These are phyloP conservation scores for Geosmithia morbida DNA, from an alignment of 2,329 filamentous ascomycete genomes.

Conservation along the genomic window DNA sequence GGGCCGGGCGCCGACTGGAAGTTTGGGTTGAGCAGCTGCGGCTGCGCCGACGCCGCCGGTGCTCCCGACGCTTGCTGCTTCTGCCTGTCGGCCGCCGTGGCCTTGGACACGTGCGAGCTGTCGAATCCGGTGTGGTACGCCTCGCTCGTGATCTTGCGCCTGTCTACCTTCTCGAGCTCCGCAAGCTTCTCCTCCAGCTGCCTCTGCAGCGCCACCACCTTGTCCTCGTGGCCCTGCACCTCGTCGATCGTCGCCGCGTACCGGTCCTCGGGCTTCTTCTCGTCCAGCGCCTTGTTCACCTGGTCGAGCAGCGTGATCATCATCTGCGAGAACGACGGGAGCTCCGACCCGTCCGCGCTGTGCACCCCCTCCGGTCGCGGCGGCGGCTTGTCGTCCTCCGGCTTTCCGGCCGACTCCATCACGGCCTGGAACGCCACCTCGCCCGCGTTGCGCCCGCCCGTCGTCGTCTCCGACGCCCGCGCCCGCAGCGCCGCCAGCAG, in stretches of 20 bases:
- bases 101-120: slow-evolving; percentile 65
- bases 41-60: slow-evolving; percentile 13
- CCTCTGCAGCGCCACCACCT: slow-evolving; percentile 65
- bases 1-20: slow-evolving; percentile 10
- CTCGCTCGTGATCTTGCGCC: slow-evolving; percentile 87
- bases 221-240: slow-evolving; percentile 59
- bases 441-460: slow-evolving; percentile 51
- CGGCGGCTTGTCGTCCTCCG: slow-evolving; percentile 61
- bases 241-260: slow-evolving; percentile 68
- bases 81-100: slow-evolving; percentile 28
- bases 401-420: slow-evolving; percentile 58
- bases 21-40: slow-evolving; percentile 67
- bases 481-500: slow-evolving; percentile 62
- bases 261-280: slow-evolving; percentile 53
- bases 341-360: slow-evolving; percentile 44
- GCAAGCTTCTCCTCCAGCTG: slow-evolving; percentile 61
- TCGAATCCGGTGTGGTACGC: slow-evolving; percentile 80
- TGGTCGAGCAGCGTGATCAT: slow-evolving; percentile 93
- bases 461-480: slow-evolving; percentile 50
- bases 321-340: slow-evolving; percentile 90
- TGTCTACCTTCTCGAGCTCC: slow-evolving; percentile 73
- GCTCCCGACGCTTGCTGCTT: no score
- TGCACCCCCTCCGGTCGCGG: slow-evolving; percentile 68
- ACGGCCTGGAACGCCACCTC: slow-evolving; percentile 81
- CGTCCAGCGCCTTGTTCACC: slow-evolving; percentile 72